phyloP scores from a whole-genome alignment of 306 rosid species.

The Quercus aquifolioides region DNA sequence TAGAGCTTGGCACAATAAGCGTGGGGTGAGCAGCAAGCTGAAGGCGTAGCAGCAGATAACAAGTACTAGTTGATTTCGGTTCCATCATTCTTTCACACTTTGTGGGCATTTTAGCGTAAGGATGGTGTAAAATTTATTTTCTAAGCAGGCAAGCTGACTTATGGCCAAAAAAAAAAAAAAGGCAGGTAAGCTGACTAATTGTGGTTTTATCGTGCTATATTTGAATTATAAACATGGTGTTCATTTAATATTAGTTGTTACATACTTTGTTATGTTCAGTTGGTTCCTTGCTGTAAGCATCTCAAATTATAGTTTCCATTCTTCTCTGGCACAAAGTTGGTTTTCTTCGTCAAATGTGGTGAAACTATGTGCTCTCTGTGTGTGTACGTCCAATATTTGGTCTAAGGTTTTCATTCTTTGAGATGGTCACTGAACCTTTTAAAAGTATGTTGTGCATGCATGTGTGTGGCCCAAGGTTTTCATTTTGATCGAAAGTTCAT shows the following conservation, averaged over 20 bases:
- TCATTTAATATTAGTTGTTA: background rate
- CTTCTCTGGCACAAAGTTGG: background rate
- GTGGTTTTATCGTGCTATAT: background rate
- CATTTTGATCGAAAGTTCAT: background rate
- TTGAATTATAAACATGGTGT: background rate
- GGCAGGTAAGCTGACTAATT: background rate
- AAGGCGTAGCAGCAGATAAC: conserved; percentile 51
- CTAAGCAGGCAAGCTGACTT: conserved; percentile 10
- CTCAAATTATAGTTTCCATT: background rate
- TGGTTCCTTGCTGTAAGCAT: background rate
- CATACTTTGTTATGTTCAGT: background rate
- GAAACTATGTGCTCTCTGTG: background rate
- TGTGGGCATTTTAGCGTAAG: background rate
- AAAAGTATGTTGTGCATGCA: background rate
- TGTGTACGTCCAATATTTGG: background rate
- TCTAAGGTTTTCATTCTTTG: background rate
- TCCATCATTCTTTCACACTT: background rate
- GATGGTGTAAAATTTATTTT: conserved; percentile 4
- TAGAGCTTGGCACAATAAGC: conserved; percentile 63
- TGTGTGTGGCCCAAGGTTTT: background rate
- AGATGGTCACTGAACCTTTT: background rate
- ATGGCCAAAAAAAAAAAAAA: no score
- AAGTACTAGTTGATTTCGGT: conserved; percentile 6
- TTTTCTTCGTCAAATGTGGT: no score
- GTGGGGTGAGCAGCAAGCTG: conserved; percentile 64